Evolutionary conservation across 1,284 basidiomycete species (phyloP).

Genomic region (Cutaneotrichosporon sp.): DNA sequence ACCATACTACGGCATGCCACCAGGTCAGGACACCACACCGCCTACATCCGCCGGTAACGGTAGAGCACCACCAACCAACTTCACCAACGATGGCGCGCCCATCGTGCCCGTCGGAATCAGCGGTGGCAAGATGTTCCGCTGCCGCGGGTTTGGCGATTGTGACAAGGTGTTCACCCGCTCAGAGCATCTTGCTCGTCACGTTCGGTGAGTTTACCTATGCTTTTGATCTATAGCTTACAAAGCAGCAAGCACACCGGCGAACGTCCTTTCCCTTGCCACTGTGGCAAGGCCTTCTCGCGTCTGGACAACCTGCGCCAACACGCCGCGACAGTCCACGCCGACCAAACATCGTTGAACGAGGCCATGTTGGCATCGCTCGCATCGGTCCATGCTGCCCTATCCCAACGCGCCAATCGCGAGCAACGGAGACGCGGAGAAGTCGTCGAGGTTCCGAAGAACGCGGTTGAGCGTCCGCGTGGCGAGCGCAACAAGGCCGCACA

Average conservation of each 20-base stretch:
- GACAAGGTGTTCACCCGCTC: constrained; percentile 92
- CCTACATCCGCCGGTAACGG: constrained; percentile 23
- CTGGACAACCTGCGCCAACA: constrained; percentile 96
- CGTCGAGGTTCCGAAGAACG: constrained; percentile 48
- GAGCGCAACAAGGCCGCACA: constrained; percentile 16
- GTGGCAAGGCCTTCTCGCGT: constrained; percentile 88
- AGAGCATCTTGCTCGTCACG: constrained; percentile 92
- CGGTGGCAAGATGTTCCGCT: constrained; percentile 81
- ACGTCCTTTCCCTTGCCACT: constrained; percentile 90
- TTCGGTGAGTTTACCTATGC: constrained; percentile 58
- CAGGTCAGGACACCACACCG: constrained; percentile 26
- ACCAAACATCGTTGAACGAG: constrained; percentile 78
- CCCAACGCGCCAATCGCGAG: constrained; percentile 47
- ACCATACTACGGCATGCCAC: constrained; percentile 26
- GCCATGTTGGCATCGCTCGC: constrained; percentile 85
- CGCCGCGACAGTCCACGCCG: constrained; percentile 90
- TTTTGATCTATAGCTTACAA: constrained; percentile 6
- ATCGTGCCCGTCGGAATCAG: constrained; percentile 47
- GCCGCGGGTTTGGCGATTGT: constrained; percentile 89
- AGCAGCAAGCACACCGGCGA: constrained; percentile 93
- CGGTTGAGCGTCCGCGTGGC: constrained; percentile 37
- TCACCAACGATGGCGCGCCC: constrained; percentile 37
- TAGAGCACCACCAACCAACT: constrained; percentile 13
- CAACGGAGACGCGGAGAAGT: constrained; percentile 46
- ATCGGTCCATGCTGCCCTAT: constrained; percentile 73